These are phyloP conservation scores for Escovopsis sp. DNA, from an alignment of 2,329 filamentous ascomycete genomes.

Conservation along the genomic window DNA sequence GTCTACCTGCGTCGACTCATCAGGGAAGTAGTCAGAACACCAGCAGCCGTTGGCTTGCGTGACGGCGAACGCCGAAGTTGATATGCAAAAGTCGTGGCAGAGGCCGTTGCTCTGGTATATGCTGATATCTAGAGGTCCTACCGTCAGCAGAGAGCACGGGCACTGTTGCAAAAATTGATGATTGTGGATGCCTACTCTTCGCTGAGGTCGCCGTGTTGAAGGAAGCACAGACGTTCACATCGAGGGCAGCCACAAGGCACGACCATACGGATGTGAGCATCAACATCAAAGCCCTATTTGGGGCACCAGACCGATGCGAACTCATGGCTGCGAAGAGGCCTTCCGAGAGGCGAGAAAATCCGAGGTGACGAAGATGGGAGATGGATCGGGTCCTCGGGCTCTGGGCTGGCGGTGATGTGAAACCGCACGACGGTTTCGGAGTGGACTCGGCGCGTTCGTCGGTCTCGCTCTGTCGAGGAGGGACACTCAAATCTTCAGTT, in stretches of 20 bases:
- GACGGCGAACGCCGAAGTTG: slow-evolving; percentile 49
- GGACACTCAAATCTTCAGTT: too few relatives aligned
- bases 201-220: slow-evolving; percentile 21
- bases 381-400: not conserved
- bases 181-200: slow-evolving; percentile 16
- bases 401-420: not conserved
- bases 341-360: too few relatives aligned
- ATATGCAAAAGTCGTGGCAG: slow-evolving; percentile 44
- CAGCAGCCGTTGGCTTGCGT: slow-evolving; percentile 53
- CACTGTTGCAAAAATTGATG: not conserved
- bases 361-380: not conserved
- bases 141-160: slow-evolving; percentile 1
- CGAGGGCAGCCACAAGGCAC: slow-evolving; percentile 12
- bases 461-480: too few relatives aligned
- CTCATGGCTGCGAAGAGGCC: slow-evolving; percentile 8
- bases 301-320: slow-evolving; percentile 9
- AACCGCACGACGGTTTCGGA: too few relatives aligned
- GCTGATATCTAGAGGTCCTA: slow-evolving; percentile 28
- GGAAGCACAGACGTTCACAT: slow-evolving; percentile 20
- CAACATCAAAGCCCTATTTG: slow-evolving; percentile 9
- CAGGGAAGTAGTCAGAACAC: slow-evolving; percentile 58
- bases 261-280: slow-evolving; percentile 13
- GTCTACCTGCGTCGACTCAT: slow-evolving; percentile 23
- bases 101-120: slow-evolving; percentile 56
- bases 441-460: too few relatives aligned